Evolutionary conservation across 1,139 yeast species (phyloP), one percentile per base, ranked within the genome.

Genomic region (Zygotorulaspora mrakii): DNA sequence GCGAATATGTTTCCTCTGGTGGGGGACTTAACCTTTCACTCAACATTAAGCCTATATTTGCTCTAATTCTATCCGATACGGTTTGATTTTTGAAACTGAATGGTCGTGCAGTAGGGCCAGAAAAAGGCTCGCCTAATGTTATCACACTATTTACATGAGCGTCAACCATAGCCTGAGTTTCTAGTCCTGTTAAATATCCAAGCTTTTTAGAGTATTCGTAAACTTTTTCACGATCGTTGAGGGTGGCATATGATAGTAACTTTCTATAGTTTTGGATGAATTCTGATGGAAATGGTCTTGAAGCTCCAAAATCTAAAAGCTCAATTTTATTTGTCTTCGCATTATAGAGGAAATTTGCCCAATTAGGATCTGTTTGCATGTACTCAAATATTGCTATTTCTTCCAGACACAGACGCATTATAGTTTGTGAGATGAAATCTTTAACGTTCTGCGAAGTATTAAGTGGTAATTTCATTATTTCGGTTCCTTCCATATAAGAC

Each of bases 331-430:
- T 62, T 2, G 84, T 76, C 16, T 68, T 52, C 29, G 71, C 71
- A 58, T 89, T 88, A 68, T 84, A 88, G 47, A 94, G 68, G 66
- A 94, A 94, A 62, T 91, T 91, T 37, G 98, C 97, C 98, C 98
- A 94, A 65, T 91, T 91, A 34, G 99, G 99, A 65, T 91, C 99
- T 1, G 98, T 89, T 66, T 91, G 99, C 99, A 91, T 91, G 66
- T 83, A 91, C 55, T 75, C 76, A 69, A 83, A 89, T 52, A 76
- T 70, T 22, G 87, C 87, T 57, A 94, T 83, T 64, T 91, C 99
- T 52, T 76, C 69, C 37, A 91, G 69, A 57, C 96, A 88, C 34
- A 91, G 71, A 49, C 87, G 74, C 96, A 94, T 84, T 45, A 91
- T 80, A 54, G 82, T 76, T 6, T 87, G 76, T 9, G 95, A 95